Percentiles rank a stretch among this genome's conserved stretches.
phyloP scores from a whole-genome alignment of 352 stramenopile species.

The Vaucheria bursata region DNA sequence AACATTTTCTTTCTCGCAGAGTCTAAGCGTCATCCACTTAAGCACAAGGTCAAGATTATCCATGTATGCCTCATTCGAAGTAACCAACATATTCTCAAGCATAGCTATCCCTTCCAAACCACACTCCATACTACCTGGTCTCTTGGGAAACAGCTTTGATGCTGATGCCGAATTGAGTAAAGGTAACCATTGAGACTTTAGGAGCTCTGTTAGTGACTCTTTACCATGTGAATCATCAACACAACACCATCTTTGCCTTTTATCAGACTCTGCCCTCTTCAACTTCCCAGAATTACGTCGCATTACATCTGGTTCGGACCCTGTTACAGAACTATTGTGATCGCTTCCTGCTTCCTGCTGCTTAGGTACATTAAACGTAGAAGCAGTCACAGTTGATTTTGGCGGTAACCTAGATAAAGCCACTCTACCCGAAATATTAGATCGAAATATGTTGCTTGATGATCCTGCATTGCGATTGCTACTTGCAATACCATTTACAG shows the following conservation, averaged over 20 bases:
- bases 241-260: background rate
- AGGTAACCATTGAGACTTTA: slow-evolving; percentile 5
- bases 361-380: background rate
- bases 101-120: slow-evolving; percentile 27
- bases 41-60: slow-evolving; percentile 41
- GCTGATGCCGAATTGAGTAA: background rate
- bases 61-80: slow-evolving; percentile 20
- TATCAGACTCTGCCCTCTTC: background rate
- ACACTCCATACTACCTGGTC: slow-evolving; percentile 30
- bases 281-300: background rate
- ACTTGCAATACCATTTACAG: background rate
- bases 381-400: background rate
- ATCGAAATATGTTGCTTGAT: background rate
- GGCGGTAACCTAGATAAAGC: background rate
- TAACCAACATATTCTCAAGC: slow-evolving; percentile 14
- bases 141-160: slow-evolving; percentile 1
- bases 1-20: slow-evolving; percentile 48
- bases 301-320: background rate
- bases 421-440: background rate
- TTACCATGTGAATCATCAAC: background rate
- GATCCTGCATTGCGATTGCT: background rate
- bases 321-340: background rate
- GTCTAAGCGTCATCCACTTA: slow-evolving; percentile 46
- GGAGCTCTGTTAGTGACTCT: background rate
- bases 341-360: background rate